A percentile compares a stretch with the other conserved stretches of the same genome.
Conservation (phyloP, 2,329 filamentous ascomycete species). For the Trichothecium roseum region DNA sequence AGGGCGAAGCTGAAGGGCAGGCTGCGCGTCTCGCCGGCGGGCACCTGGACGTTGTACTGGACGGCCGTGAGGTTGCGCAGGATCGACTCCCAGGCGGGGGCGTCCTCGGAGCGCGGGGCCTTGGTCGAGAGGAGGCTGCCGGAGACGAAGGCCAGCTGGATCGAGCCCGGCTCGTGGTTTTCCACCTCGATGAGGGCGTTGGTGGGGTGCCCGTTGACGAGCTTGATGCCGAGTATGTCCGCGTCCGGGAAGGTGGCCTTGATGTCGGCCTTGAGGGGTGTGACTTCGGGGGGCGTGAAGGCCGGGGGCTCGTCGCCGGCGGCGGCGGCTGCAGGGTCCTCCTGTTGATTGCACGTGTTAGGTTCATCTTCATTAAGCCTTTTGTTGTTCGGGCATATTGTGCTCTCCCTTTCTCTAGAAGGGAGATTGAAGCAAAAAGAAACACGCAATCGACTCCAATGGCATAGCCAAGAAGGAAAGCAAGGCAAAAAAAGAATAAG, state of each 20-base stretch:
- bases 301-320: conserved; percentile 10
- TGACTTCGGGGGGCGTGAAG: conserved; percentile 11
- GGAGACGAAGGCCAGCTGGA: conserved; percentile 66
- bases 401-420: no score
- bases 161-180: conserved; percentile 70
- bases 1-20: conserved; percentile 77
- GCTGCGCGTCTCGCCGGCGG: conserved; percentile 64
- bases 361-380: no score
- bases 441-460: no score
- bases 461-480: not conserved
- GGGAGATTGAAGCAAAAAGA: no score
- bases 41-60: conserved; percentile 63
- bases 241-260: conserved; percentile 54
- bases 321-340: no score
- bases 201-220: conserved; percentile 84
- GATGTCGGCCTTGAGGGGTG: conserved; percentile 49
- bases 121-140: conserved; percentile 58
- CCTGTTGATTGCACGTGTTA: conserved; percentile 1
- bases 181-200: conserved; percentile 71
- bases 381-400: no score
- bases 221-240: conserved; percentile 90
- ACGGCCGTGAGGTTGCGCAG: conserved; percentile 77
- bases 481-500: not conserved
- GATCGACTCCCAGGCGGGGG: conserved; percentile 40
- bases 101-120: conserved; percentile 34